Evolutionary conservation across 108 stramenopile species (phyloP).

Genomic region (Phaeodactylum tricornutum): DNA sequence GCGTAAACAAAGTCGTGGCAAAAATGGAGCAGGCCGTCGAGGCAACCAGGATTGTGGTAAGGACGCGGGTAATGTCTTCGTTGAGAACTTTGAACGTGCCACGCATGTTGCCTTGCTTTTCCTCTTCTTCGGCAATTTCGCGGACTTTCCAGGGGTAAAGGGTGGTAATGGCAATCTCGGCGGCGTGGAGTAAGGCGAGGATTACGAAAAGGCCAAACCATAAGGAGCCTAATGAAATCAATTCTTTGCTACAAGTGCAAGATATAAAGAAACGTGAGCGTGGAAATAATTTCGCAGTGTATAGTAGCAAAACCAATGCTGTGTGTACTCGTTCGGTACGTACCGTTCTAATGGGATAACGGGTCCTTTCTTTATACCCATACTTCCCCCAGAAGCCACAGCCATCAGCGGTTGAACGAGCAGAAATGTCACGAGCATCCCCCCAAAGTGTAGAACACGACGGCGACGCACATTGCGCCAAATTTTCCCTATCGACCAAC

Average conservation of each 20-base stretch:
- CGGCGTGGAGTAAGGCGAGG: conserved; percentile 79
- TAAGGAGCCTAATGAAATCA: conserved; percentile 19
- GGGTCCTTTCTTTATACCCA: too few species aligned
- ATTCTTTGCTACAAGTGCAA: conserved; percentile 30
- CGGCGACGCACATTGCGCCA: too few species aligned
- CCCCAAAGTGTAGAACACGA: too few species aligned
- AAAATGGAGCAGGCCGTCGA: conserved; percentile 82
- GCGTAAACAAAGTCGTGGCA: conserved; percentile 81
- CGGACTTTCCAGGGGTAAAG: conserved; percentile 95
- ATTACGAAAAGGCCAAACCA: conserved; percentile 47
- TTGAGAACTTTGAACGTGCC: conserved; percentile 85
- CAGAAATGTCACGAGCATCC: too few species aligned
- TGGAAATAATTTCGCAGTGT: too few species aligned
- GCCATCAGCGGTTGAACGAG: too few species aligned
- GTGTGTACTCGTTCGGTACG: too few species aligned
- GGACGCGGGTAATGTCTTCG: conserved; percentile 89
- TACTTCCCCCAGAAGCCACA: too few species aligned
- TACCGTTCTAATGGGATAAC: too few species aligned
- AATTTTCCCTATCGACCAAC: too few species aligned
- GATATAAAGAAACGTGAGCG: too few species aligned
- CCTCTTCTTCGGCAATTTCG: conserved; percentile 95
- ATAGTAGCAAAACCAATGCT: too few species aligned
- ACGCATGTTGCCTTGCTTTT: conserved; percentile 37
- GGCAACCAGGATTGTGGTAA: conserved; percentile 90
- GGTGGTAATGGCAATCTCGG: conserved; percentile 95